Evolutionary conservation across 164 flowering plant species (phyloP).

Genomic region (Stephania cephalantha): DNA sequence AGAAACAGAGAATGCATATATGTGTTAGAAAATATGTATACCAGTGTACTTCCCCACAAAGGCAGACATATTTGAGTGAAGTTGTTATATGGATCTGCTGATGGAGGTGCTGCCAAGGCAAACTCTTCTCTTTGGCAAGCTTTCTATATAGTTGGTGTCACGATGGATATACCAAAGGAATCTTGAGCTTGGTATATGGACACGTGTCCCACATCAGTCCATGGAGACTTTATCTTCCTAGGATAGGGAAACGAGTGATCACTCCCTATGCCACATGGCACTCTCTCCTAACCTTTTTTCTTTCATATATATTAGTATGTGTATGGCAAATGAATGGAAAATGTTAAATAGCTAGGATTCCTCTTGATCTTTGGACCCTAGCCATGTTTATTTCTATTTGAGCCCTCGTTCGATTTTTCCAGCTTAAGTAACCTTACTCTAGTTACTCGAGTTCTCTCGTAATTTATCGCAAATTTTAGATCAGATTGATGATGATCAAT

Average conservation of each 20-base stretch:
- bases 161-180: conserved; percentile 30
- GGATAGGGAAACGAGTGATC: conserved; percentile 50
- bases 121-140: conserved; percentile 12
- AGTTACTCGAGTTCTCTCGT: too few species aligned
- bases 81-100: too few species aligned
- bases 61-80: conserved; percentile 52
- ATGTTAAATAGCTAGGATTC: too few species aligned
- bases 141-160: conserved; percentile 23
- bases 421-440: too few species aligned
- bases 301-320: too few species aligned
- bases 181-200: conserved; percentile 3
- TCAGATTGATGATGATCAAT: too few species aligned
- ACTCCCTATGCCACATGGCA: conserved; percentile 29
- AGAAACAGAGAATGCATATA: not conserved
- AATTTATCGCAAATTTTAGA: too few species aligned
- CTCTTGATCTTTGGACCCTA: too few species aligned
- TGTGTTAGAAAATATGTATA: conserved; percentile 14
- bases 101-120: too few species aligned
- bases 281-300: too few species aligned
- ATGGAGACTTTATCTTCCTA: conserved; percentile 44
- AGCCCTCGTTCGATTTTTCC: not conserved
- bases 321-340: too few species aligned
- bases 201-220: conserved; percentile 51
- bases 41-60: conserved; percentile 85
- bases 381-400: too few species aligned